Evolutionary conservation across 257 asterid genomes (phyloP).

Genomic region (Fraxinus cuspidata): DNA sequence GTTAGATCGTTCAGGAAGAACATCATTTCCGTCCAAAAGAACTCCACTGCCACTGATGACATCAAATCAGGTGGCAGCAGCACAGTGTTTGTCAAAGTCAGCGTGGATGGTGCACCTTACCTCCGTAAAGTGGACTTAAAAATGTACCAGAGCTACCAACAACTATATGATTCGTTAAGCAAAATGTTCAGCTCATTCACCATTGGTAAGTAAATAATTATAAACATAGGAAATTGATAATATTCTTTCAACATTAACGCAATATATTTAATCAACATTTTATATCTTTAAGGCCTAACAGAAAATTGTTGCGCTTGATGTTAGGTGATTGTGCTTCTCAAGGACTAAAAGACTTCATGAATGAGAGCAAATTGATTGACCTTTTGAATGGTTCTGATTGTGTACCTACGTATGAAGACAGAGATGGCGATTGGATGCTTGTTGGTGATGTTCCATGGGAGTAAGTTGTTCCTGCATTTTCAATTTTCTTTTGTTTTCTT

Average conservation of each 20-base stretch:
- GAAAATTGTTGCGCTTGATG: not conserved
- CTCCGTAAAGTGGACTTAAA: slow-evolving; percentile 61
- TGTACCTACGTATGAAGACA: slow-evolving; percentile 50
- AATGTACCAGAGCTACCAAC: slow-evolving; percentile 48
- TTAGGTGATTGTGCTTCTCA: slow-evolving; percentile 46
- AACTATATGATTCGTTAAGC: slow-evolving; percentile 51
- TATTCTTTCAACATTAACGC: not conserved
- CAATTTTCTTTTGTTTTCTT: not conserved
- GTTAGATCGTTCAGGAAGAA: slow-evolving; percentile 64
- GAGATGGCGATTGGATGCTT: slow-evolving; percentile 47
- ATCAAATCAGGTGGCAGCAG: slow-evolving; percentile 31
- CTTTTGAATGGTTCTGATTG: slow-evolving; percentile 59
- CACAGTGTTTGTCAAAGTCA: slow-evolving; percentile 51
- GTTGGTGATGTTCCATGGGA: slow-evolving; percentile 52
- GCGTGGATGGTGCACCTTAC: slow-evolving; percentile 59
- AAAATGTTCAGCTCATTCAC: slow-evolving; percentile 59
- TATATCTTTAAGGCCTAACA: not conserved
- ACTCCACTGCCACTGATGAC: slow-evolving; percentile 23
- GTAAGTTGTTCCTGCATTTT: slow-evolving; percentile 32
- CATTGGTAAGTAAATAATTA: slow-evolving; percentile 41
- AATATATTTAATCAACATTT: not conserved
- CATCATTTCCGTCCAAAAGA: slow-evolving; percentile 37
- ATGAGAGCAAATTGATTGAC: slow-evolving; percentile 58
- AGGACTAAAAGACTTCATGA: slow-evolving; percentile 48
- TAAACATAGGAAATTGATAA: not conserved